These are phyloP conservation scores for Globisporangium solare DNA, from an alignment of 352 stramenopile genomes.

Conservation along the genomic window DNA sequence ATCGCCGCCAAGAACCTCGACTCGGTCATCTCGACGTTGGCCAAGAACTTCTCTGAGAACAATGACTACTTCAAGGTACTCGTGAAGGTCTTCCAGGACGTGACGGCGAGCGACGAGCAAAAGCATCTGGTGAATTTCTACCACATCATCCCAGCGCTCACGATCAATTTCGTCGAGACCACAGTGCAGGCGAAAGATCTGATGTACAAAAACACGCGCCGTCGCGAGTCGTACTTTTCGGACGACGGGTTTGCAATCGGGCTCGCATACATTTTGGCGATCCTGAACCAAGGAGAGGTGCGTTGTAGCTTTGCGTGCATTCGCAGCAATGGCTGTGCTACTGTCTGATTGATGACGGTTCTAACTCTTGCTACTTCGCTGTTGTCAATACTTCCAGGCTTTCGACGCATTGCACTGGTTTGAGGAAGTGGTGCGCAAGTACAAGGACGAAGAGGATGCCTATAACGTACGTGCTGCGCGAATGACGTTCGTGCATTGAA, in stretches of 20 bases:
- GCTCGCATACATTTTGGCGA: conserved; percentile 90
- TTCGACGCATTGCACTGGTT: conserved; percentile 91
- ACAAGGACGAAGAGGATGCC: conserved; percentile 74
- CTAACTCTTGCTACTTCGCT: conserved; percentile 4
- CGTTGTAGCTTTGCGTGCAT: conserved; percentile 1
- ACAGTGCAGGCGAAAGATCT: conserved; percentile 91
- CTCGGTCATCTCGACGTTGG: conserved; percentile 80
- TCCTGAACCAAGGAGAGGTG: conserved; percentile 86
- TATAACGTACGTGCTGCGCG: conserved; percentile 43
- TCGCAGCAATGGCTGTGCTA: neutral
- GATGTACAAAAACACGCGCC: conserved; percentile 94
- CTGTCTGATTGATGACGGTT: too few relatives aligned
- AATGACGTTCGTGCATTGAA: neutral
- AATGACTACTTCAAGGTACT: conserved; percentile 93
- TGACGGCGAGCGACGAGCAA: conserved; percentile 82
- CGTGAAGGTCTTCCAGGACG: conserved; percentile 86
- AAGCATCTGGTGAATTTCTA: conserved; percentile 93
- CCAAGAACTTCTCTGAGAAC: conserved; percentile 89
- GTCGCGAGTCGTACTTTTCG: conserved; percentile 93
- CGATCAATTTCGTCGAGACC: conserved; percentile 88
- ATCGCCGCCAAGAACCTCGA: conserved; percentile 85
- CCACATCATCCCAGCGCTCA: conserved; percentile 83
- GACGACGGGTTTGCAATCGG: conserved; percentile 95
- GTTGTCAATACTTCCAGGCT: conserved; percentile 24
- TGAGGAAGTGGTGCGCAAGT: conserved; percentile 84